phyloP scores from a whole-genome alignment of 1,139 yeast species.

The Groenewaldozyma sp. region DNA sequence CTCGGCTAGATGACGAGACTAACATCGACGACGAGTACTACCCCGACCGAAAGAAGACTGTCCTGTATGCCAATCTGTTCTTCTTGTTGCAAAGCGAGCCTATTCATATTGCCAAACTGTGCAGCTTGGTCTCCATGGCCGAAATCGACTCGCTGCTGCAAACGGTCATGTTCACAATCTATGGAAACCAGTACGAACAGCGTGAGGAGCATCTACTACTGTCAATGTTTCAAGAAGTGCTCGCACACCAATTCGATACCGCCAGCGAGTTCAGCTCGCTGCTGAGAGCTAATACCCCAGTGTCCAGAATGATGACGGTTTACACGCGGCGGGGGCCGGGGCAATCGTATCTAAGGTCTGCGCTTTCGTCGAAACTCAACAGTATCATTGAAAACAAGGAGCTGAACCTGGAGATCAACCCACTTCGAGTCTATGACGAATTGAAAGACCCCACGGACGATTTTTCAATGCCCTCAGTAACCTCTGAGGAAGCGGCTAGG shows the following conservation, averaged over 20 bases:
- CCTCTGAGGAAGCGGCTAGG: slow-evolving; percentile 28
- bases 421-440: slow-evolving; percentile 31
- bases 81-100: slow-evolving; percentile 35
- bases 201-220: slow-evolving; percentile 35
- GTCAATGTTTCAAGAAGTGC: slow-evolving; percentile 34
- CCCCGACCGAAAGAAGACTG: slow-evolving; percentile 26
- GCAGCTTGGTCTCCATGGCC: slow-evolving; percentile 31
- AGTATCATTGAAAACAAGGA: slow-evolving; percentile 26
- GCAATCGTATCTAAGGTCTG: slow-evolving; percentile 32
- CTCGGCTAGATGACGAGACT: slow-evolving; percentile 21
- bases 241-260: slow-evolving; percentile 33
- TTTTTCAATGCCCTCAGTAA: slow-evolving; percentile 21
- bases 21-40: slow-evolving; percentile 17
- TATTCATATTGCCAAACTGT: slow-evolving; percentile 31
- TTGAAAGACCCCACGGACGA: slow-evolving; percentile 15
- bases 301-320: slow-evolving; percentile 37
- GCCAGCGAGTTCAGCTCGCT: slow-evolving; percentile 32
- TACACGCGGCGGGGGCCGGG: slow-evolving; percentile 37
- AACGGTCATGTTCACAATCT: slow-evolving; percentile 37
- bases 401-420: slow-evolving; percentile 30
- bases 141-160: slow-evolving; percentile 35
- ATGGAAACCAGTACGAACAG: slow-evolving; percentile 37
- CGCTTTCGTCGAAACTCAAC: slow-evolving; percentile 27
- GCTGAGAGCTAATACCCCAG: slow-evolving; percentile 35
- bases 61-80: slow-evolving; percentile 32